Conservation (phyloP, 2,329 filamentous ascomycete genomes). For the Didymosphaeria variabile region DNA sequence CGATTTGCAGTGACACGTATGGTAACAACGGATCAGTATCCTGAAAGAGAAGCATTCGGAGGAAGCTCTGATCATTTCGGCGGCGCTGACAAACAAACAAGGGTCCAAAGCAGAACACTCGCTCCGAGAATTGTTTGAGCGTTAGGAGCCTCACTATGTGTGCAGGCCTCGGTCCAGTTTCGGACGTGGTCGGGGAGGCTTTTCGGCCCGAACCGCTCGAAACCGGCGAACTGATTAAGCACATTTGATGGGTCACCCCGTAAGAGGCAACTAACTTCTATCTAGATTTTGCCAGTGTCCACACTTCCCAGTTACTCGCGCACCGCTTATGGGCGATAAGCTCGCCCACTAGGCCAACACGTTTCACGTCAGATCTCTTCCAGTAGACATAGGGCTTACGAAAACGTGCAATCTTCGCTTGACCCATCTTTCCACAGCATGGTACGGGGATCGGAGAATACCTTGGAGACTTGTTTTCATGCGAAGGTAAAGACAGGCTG, state of each 20-base stretch:
- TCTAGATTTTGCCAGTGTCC: not conserved
- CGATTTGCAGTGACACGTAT: not conserved
- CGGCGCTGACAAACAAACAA: constrained; percentile 3
- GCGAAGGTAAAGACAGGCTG: too few species aligned
- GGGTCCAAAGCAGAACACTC: not conserved
- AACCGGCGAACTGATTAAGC: constrained; percentile 1
- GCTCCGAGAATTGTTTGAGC: not conserved
- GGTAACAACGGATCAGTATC: not conserved
- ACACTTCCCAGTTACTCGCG: too few species aligned
- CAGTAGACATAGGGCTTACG: too few species aligned
- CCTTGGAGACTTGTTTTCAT: too few species aligned
- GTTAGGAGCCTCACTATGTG: not conserved
- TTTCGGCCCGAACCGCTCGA: not conserved
- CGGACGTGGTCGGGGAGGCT: not conserved
- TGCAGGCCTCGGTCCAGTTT: not conserved
- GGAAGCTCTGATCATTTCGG: not conserved
- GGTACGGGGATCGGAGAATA: too few species aligned
- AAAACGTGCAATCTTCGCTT: too few species aligned
- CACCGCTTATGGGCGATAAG: too few species aligned
- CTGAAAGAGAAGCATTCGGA: not conserved
- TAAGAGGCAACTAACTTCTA: not conserved
- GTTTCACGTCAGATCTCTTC: too few species aligned
- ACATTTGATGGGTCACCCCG: not conserved
- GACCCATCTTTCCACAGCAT: too few species aligned
- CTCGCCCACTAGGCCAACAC: too few species aligned